Evolutionary conservation across 2,329 filamentous ascomycete genomes (phyloP).

Genomic region (Zarea fungicola): DNA sequence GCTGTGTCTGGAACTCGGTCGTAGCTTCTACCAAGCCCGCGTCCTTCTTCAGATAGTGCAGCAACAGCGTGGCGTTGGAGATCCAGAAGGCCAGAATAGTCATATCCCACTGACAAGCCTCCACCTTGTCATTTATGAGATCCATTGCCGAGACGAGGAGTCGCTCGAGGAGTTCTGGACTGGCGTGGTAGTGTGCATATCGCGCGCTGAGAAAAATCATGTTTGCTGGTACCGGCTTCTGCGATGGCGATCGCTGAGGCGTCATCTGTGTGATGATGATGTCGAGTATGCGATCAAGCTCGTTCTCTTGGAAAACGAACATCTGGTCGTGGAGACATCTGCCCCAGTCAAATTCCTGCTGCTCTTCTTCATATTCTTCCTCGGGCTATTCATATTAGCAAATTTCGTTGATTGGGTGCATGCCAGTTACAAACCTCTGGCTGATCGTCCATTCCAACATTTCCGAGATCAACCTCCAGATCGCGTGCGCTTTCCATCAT

Average conservation of each 20-base stretch:
- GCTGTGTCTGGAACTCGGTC: conserved; percentile 82
- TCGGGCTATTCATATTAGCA: conserved; percentile 44
- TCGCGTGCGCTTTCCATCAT: conserved; percentile 99
- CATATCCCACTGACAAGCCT: conserved; percentile 97
- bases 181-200: conserved; percentile 96
- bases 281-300: conserved; percentile 85
- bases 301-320: conserved; percentile 97
- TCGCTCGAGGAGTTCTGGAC: conserved; percentile 72
- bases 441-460: conserved; percentile 91
- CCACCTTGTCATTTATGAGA: conserved; percentile 96
- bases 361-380: conserved; percentile 81
- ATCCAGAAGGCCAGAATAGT: conserved; percentile 98
- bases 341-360: conserved; percentile 94
- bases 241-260: conserved; percentile 88
- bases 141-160: conserved; percentile 84
- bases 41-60: conserved; percentile 97
- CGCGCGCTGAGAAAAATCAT: conserved; percentile 92
- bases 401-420: conserved; percentile 5
- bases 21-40: conserved; percentile 74
- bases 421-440: conserved; percentile 61
- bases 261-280: conserved; percentile 98
- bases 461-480: conserved; percentile 91
- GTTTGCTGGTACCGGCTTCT: conserved; percentile 96
- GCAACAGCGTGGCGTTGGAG: conserved; percentile 88
- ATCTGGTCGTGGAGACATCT: conserved; percentile 95